phyloP scores from a whole-genome alignment of 2,329 filamentous ascomycete species.

The Rosellinia necatrix region DNA sequence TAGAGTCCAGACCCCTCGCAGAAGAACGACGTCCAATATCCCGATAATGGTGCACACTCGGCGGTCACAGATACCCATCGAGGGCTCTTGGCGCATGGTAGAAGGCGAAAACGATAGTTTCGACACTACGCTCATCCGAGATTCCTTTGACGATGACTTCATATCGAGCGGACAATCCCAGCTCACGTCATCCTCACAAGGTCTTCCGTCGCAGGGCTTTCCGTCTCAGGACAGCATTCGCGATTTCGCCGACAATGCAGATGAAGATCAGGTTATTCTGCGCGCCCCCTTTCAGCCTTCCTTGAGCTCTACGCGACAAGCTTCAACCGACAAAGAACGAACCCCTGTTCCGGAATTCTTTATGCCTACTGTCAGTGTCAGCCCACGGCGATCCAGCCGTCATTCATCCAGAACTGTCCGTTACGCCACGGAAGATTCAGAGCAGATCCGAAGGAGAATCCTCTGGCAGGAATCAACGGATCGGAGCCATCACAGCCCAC shows the following conservation, averaged over 20 bases:
- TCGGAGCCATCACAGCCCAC: slow-evolving; percentile 28
- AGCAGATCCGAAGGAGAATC: slow-evolving; percentile 39
- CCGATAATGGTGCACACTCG: slow-evolving; percentile 36
- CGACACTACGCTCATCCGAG: slow-evolving; percentile 58
- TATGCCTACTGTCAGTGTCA: slow-evolving; percentile 55
- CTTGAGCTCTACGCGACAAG: slow-evolving; percentile 41
- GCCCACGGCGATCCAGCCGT: slow-evolving; percentile 43
- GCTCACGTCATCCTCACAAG: slow-evolving; percentile 47
- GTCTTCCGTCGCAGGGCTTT: slow-evolving; percentile 42
- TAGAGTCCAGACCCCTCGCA: background rate
- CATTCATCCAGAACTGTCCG: slow-evolving; percentile 44
- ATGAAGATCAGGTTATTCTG: slow-evolving; percentile 60
- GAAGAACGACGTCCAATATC: too few relatives aligned
- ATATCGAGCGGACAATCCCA: slow-evolving; percentile 55
- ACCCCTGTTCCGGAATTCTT: slow-evolving; percentile 57
- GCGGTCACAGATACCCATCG: slow-evolving; percentile 46
- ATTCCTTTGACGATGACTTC: slow-evolving; percentile 49
- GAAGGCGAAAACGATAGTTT: slow-evolving; percentile 64
- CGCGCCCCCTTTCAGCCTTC: slow-evolving; percentile 61
- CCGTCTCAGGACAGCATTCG: slow-evolving; percentile 62
- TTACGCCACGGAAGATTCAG: slow-evolving; percentile 36
- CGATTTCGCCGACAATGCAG: slow-evolving; percentile 56
- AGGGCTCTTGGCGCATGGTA: slow-evolving; percentile 65
- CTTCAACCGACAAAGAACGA: slow-evolving; percentile 40
- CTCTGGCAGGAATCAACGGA: slow-evolving; percentile 28